A percentile compares a stretch with the other conserved stretches of the same genome.
These are phyloP conservation scores for Colletotrichum cordylinicola DNA, from an alignment of 2,329 filamentous ascomycete genomes.

Conservation along the genomic window DNA sequence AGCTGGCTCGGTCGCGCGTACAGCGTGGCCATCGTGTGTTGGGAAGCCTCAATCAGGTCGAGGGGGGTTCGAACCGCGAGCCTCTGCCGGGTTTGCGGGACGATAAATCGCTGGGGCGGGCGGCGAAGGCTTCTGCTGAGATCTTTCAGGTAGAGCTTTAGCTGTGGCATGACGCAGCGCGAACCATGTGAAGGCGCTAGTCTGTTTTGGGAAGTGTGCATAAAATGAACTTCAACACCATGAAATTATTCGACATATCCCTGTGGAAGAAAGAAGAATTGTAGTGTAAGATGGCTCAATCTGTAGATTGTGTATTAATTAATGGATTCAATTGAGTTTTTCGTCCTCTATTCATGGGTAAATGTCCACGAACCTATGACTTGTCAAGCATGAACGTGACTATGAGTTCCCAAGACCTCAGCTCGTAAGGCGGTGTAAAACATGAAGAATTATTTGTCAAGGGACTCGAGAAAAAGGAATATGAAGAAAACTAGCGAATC, in stretches of 20 bases:
- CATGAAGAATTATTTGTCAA: background rate
- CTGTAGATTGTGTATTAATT: background rate
- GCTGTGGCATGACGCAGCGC: constrained; percentile 22
- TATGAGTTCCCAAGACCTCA: background rate
- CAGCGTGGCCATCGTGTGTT: constrained; percentile 36
- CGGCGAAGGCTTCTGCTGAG: constrained; percentile 1
- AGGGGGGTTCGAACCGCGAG: background rate
- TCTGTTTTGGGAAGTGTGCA: background rate
- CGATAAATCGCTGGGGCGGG: constrained; percentile 1
- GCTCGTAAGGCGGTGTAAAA: background rate
- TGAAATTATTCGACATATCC: background rate
- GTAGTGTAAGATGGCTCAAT: background rate
- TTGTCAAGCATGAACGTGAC: background rate
- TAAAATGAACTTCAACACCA: background rate
- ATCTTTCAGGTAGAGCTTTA: constrained; percentile 9
- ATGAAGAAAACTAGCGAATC: background rate
- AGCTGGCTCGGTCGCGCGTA: constrained; percentile 39
- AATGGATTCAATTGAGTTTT: background rate
- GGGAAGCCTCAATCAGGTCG: background rate
- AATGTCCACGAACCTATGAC: background rate
- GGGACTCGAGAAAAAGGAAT: background rate
- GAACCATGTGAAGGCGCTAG: constrained; percentile 7
- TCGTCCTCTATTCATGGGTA: background rate
- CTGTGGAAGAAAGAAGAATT: background rate
- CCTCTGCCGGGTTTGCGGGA: constrained; percentile 1